Percentiles rank a stretch among this genome's conserved stretches.
Evolutionary conservation across 139 green algal species (phyloP).

Genomic region (Zygnema circumcarinatum): DNA sequence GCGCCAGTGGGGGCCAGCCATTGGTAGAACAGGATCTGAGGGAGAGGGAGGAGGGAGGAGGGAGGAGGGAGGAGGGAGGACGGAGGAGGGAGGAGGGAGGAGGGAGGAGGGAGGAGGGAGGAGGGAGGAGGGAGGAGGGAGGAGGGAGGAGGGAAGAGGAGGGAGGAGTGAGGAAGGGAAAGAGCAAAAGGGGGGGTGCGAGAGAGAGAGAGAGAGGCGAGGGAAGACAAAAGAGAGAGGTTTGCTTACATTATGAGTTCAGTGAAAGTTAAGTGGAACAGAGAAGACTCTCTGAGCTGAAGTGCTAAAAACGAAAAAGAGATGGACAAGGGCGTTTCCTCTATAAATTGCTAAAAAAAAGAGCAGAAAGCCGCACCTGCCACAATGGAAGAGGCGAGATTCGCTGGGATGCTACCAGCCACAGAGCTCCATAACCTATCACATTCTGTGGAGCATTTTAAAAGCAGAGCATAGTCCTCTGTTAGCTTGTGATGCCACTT

Average conservation of each 20-base stretch:
- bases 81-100: conserved; percentile 12
- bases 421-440: conserved; percentile 26
- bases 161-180: not conserved
- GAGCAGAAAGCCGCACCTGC: too few species aligned
- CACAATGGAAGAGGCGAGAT: not conserved
- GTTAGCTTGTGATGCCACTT: too few species aligned
- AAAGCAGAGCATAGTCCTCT: too few species aligned
- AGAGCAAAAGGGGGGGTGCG: not conserved
- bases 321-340: not conserved
- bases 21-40: not conserved
- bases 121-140: conserved; percentile 9
- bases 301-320: not conserved
- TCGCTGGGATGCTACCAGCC: conserved; percentile 9
- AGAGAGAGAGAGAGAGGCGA: conserved; percentile 13
- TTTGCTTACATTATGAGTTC: too few species aligned
- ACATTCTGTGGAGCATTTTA: conserved; percentile 22
- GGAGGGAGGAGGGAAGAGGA: not conserved
- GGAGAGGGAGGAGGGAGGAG: not conserved
- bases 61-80: not conserved
- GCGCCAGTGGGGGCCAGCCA: conserved; percentile 31
- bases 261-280: not conserved
- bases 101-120: conserved; percentile 2
- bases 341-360: too few species aligned
- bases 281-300: not conserved
- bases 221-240: not conserved